phyloP scores from a whole-genome alignment of 1,284 basidiomycete species.

The Singerocomus inundabilis region DNA sequence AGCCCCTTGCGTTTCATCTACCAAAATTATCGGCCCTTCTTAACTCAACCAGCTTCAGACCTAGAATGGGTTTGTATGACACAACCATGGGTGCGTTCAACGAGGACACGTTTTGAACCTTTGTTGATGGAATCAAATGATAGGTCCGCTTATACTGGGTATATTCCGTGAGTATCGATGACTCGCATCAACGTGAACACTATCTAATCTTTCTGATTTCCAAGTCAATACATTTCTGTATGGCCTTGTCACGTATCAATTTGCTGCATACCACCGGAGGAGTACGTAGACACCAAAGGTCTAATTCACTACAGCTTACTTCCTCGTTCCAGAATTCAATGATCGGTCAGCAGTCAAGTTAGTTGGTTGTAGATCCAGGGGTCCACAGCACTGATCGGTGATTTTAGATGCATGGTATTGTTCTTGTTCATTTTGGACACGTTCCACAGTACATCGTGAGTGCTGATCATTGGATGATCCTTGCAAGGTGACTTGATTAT shows the following conservation, averaged over 20 bases:
- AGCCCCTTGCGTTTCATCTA: too few relatives aligned
- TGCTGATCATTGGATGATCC: background rate
- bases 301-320: background rate
- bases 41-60: background rate
- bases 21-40: background rate
- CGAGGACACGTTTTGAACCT: background rate
- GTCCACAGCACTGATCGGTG: background rate
- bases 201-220: background rate
- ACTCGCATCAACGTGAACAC: background rate
- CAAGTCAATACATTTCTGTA: conserved; percentile 53
- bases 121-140: background rate
- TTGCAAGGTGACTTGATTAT: background rate
- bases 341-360: conserved; percentile 34
- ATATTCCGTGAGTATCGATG: conserved; percentile 35
- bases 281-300: conserved; percentile 33
- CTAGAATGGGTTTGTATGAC: conserved; percentile 14
- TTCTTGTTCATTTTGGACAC: conserved; percentile 46
- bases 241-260: conserved; percentile 50
- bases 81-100: conserved; percentile 15
- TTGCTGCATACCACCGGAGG: conserved; percentile 41
- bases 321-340: conserved; percentile 38
- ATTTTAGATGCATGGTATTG: conserved; percentile 37
- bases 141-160: conserved; percentile 41
- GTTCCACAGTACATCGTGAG: conserved; percentile 39
- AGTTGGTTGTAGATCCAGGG: background rate